Base-by-base conservation (phyloP, 192 early-diverging fungal species). In the Mortierella claussenii region DNA sequence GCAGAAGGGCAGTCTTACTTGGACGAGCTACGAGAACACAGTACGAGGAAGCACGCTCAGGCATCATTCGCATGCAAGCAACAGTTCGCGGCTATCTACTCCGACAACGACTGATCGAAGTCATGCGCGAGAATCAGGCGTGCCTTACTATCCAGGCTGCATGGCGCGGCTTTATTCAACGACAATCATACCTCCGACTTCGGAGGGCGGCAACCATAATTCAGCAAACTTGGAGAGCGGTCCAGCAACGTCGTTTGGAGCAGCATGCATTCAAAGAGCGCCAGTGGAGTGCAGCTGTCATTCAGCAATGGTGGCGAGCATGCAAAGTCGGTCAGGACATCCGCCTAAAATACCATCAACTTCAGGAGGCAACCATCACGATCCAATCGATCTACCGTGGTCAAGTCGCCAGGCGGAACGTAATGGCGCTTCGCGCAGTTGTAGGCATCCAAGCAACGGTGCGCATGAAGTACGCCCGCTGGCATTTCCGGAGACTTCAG, bases 241-340 rank as follows among this genome's bases (percentile, higher is more conserved):
- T 65, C 1, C 68, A 60, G 44, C 44, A 44, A 10, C 55, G 48
- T 11, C 54, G 61, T 18, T 17, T n/a, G 56, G 60, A 62, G 1
- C 67, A 62, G 43, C 47, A 57, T n/a, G 27, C 46, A 11, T 70
- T 60, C 24, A 47, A 53, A 11, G 60, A 65, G 51, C 47, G 52
- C 20, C 61, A 45, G 13, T 69, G 67, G 62, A 59, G 68, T 0
- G 68, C 68, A 5, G 28, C 23, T 21, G 62, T 65, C 17, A 79
- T 65, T 12, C 68, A 79, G 43, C 67, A 50, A 46, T 65, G 54
- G 55, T 70, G 78, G 78, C 52, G 68, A 20, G 78, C 78, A 4
- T 33, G 48, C 9, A 53, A 53, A 12, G 36, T 31, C 2, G 61
- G 68, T 15, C 67, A 42, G 27, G 37, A 33, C 9, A 32, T 65